Conservation (phyloP, 2,329 filamentous ascomycete species). For the Venturia asperata region DNA sequence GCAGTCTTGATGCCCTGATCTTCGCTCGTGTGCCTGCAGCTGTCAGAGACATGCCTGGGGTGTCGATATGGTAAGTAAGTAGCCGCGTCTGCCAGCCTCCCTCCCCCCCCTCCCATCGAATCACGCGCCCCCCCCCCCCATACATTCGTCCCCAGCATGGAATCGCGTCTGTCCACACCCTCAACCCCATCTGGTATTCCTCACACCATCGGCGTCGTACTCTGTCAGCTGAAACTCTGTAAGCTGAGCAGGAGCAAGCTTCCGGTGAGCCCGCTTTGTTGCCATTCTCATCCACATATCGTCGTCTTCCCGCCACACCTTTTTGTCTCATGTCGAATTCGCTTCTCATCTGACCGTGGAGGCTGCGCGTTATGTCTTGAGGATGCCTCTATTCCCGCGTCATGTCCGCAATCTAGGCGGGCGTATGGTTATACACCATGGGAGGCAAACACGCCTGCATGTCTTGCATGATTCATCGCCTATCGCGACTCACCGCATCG, state of each 20-base stretch:
- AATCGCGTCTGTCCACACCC: not conserved
- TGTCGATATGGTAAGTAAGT: no score
- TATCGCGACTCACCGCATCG: not conserved
- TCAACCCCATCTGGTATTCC: not conserved
- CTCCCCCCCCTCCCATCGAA: not conserved
- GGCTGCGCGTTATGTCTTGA: not conserved
- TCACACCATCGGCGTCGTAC: not conserved
- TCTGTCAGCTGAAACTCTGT: no score
- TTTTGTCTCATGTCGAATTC: not conserved
- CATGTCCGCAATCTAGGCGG: not conserved
- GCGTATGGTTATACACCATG: not conserved
- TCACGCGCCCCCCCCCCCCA: not conserved
- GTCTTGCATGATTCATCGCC: slow-evolving; percentile 16
- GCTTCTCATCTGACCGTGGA: not conserved
- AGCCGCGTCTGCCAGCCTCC: not conserved
- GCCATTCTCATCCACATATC: not conserved
- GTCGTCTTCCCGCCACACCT: not conserved
- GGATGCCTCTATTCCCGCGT: not conserved
- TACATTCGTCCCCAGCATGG: not conserved
- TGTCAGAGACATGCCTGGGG: not conserved
- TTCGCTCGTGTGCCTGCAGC: not conserved
- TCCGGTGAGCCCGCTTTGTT: slow-evolving; percentile 2
- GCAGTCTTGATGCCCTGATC: no score
- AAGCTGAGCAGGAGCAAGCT: not conserved
- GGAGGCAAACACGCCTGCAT: not conserved